A percentile compares a stretch with the other conserved stretches of the same genome.
Evolutionary conservation across 169 alveolate species (phyloP).

Genomic region (Eimeria maxima): DNA sequence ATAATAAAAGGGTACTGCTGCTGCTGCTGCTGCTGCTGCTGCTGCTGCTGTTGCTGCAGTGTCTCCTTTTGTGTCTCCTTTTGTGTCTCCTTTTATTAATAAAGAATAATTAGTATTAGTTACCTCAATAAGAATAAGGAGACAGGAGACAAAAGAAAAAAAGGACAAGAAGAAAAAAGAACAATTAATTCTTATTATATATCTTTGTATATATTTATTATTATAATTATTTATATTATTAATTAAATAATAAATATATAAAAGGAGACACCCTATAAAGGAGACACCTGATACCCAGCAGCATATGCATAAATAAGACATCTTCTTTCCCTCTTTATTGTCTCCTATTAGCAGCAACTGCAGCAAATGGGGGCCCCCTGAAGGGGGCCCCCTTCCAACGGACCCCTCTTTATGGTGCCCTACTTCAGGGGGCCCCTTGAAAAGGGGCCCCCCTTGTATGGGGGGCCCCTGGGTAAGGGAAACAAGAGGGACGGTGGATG

Average conservation of each 20-base stretch:
- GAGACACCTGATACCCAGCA: too few relatives aligned
- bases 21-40: neutral
- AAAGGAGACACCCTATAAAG: too few relatives aligned
- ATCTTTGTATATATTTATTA: conserved; percentile 70
- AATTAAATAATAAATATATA: too few relatives aligned
- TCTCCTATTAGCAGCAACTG: neutral
- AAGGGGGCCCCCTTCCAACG: neutral
- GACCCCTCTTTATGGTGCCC: too few relatives aligned
- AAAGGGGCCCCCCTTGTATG: too few relatives aligned
- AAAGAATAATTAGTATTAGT: neutral
- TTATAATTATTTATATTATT: conserved; percentile 40
- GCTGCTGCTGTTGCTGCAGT: neutral
- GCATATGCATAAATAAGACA: too few relatives aligned
- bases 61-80: neutral
- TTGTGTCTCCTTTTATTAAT: neutral
- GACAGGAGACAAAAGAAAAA: conserved; percentile 46
- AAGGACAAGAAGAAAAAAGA: conserved; percentile 45
- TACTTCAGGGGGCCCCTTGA: too few relatives aligned
- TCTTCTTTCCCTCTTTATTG: too few relatives aligned
- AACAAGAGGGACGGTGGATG: neutral
- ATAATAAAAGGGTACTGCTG: too few relatives aligned
- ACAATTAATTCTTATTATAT: conserved; percentile 62
- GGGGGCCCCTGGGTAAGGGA: too few relatives aligned
- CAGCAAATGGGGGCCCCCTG: neutral
- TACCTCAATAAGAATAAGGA: conserved; percentile 9